Conservation (phyloP, 371 early-diverging fungal species). For the Saksenaea vasiformis region DNA sequence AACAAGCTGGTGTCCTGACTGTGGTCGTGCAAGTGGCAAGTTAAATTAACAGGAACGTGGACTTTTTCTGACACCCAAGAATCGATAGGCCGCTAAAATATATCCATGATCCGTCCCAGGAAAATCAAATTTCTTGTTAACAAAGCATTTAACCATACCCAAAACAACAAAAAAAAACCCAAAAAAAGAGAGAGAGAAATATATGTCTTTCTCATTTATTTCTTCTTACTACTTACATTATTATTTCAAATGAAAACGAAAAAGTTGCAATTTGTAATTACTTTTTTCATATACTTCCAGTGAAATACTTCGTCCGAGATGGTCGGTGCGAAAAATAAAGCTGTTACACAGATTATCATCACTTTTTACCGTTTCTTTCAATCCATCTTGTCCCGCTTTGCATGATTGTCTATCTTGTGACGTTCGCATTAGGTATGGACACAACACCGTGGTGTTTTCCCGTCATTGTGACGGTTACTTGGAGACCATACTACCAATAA, state of each 20-base stretch:
- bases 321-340: too few relatives aligned
- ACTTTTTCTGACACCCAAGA: not conserved
- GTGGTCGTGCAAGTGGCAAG: slow-evolving; percentile 15
- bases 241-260: not conserved
- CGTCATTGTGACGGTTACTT: too few relatives aligned
- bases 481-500: too few relatives aligned
- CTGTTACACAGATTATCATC: too few relatives aligned
- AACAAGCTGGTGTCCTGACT: slow-evolving; percentile 27
- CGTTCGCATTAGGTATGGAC: too few relatives aligned
- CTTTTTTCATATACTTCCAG: not conserved
- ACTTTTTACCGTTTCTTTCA: too few relatives aligned
- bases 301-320: too few relatives aligned
- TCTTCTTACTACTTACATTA: slow-evolving; percentile 1
- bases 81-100: not conserved
- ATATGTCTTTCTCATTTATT: not conserved
- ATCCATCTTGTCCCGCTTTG: too few relatives aligned
- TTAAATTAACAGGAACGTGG: not conserved
- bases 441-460: too few relatives aligned
- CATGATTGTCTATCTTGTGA: too few relatives aligned
- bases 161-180: slow-evolving; percentile 7
- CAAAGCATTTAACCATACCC: not conserved
- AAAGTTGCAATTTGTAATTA: not conserved
- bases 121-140: not conserved
- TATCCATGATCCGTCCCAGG: not conserved
- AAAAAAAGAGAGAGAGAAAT: not conserved